Percentiles rank a stretch among this genome's conserved stretches.
These are phyloP conservation scores for Przewalskia tangutica DNA, from an alignment of 257 asterid genomes.

Conservation along the genomic window DNA sequence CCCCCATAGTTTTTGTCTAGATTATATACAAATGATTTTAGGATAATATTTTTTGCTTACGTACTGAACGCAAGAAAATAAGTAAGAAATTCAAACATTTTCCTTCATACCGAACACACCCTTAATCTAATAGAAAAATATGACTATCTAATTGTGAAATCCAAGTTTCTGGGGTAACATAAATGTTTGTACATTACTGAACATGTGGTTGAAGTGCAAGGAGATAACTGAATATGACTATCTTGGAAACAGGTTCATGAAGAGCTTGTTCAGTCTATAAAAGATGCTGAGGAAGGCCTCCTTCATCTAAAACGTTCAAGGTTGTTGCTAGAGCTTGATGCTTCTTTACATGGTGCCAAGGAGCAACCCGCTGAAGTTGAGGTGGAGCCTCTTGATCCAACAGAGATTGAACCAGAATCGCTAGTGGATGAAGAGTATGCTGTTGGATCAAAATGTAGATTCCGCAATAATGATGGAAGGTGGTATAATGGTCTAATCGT, in stretches of 20 bases:
- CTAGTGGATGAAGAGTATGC: constrained; percentile 44
- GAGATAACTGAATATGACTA: constrained; percentile 1
- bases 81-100: no score
- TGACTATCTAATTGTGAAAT: not conserved
- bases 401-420: constrained; percentile 38
- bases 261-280: constrained; percentile 68
- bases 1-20: no score
- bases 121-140: not conserved
- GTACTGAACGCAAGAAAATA: no score
- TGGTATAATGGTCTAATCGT: constrained; percentile 82
- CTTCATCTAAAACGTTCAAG: constrained; percentile 73
- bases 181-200: not conserved
- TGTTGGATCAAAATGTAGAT: constrained; percentile 85
- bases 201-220: not conserved
- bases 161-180: not conserved
- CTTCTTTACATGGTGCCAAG: constrained; percentile 28
- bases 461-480: constrained; percentile 76
- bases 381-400: constrained; percentile 41
- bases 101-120: no score
- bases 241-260: constrained; percentile 38
- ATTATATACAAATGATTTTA: no score
- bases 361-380: constrained; percentile 24
- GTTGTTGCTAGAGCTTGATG: constrained; percentile 64
- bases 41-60: no score
- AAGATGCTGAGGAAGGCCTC: constrained; percentile 85